These are phyloP conservation scores for Hymenoscyphus scutula DNA, from an alignment of 2,329 filamentous ascomycete genomes.

Conservation along the genomic window DNA sequence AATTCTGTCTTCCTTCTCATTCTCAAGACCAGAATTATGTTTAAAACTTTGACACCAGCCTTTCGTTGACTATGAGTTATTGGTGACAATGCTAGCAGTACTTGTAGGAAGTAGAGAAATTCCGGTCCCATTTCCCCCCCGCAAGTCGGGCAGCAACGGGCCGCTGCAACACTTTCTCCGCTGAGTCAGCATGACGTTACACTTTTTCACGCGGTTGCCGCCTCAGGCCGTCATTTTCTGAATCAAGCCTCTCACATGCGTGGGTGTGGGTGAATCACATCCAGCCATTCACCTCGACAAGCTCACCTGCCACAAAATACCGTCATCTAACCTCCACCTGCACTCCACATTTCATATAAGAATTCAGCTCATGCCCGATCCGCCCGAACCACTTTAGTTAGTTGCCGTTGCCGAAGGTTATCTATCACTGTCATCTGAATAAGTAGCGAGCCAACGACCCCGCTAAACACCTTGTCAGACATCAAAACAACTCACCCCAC, in stretches of 20 bases:
- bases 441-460: background rate
- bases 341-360: background rate
- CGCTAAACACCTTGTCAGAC: background rate
- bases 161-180: background rate
- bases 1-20: too few species aligned
- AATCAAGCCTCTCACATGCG: background rate
- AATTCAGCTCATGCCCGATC: conserved; percentile 1
- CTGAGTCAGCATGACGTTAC: background rate
- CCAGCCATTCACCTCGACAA: background rate
- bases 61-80: too few species aligned
- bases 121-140: too few species aligned
- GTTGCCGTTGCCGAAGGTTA: background rate
- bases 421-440: background rate
- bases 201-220: background rate
- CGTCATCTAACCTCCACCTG: background rate
- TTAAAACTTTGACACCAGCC: too few species aligned
- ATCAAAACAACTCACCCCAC: conserved; percentile 1
- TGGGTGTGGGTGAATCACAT: background rate
- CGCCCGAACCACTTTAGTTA: too few species aligned
- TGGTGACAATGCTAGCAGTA: too few species aligned
- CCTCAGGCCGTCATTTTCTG: background rate
- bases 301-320: conserved; percentile 1
- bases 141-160: background rate
- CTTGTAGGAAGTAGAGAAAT: too few species aligned
- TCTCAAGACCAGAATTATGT: too few species aligned